Conservation (phyloP, 192 early-diverging fungal genomes). For the Gaertneriomyces semiglobifer region DNA sequence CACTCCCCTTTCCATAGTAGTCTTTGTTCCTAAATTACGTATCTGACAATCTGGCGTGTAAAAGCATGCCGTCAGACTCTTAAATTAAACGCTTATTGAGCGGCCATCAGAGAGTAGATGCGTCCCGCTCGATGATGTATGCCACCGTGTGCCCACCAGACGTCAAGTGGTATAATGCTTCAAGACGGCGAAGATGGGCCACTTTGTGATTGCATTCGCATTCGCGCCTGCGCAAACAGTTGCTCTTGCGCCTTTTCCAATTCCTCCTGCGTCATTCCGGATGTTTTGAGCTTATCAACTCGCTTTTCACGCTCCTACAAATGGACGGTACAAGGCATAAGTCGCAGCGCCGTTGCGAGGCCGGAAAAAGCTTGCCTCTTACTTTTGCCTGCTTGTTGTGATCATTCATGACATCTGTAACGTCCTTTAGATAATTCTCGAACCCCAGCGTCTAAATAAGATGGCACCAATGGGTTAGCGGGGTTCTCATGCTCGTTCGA, state of each 20-base stretch:
- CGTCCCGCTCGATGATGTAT: no score
- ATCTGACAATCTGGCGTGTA: no score
- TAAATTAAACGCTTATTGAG: no score
- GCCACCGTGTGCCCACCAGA: no score
- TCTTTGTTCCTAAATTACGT: no score
- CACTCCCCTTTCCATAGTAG: no score
- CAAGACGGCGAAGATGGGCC: no score
- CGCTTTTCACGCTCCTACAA: constrained; percentile 77
- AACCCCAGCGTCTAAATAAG: constrained; percentile 74
- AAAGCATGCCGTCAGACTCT: no score
- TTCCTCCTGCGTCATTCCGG: constrained; percentile 83
- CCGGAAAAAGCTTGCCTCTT: constrained; percentile 1
- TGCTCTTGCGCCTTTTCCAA: constrained; percentile 75
- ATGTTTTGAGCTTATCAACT: constrained; percentile 70
- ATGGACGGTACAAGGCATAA: background rate
- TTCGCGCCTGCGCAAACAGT: constrained; percentile 83
- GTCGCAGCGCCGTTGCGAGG: background rate
- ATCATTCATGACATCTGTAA: constrained; percentile 83
- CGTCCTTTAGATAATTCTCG: constrained; percentile 84
- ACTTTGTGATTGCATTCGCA: constrained; percentile 29
- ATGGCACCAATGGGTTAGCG: background rate
- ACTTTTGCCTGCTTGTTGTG: constrained; percentile 84
- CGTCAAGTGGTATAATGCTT: no score
- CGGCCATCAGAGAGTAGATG: no score
- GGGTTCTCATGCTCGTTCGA: background rate